A percentile compares a stretch with the other conserved stretches of the same genome.
phyloP scores from a whole-genome alignment of 1,139 yeast species.

The Pichia sp. region DNA sequence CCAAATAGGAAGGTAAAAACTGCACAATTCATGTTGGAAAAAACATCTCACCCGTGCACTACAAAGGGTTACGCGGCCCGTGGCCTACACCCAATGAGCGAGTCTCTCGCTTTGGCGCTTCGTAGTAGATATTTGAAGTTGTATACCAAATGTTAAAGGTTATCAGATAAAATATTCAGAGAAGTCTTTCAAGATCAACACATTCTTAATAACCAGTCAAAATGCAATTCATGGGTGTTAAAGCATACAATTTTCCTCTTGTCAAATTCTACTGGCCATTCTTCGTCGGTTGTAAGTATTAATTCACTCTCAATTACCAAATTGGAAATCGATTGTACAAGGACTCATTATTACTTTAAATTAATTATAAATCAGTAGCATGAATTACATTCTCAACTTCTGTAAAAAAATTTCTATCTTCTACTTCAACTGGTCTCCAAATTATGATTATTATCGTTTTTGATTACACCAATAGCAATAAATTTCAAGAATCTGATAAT shows the following conservation, averaged over 20 bases:
- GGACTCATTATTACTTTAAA: background rate
- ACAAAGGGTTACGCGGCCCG: constrained; percentile 10
- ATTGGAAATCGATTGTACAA: background rate
- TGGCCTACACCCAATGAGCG: background rate
- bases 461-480: too few relatives aligned
- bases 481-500: too few relatives aligned
- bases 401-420: too few relatives aligned
- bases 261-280: constrained; percentile 66
- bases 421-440: too few relatives aligned
- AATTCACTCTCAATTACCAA: background rate
- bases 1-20: background rate
- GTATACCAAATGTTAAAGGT: background rate
- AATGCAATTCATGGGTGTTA: constrained; percentile 30
- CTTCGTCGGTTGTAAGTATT: constrained; percentile 50
- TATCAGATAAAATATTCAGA: too few relatives aligned
- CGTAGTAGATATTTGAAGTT: background rate
- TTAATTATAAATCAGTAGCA: background rate
- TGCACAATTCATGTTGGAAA: background rate
- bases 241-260: constrained; percentile 30
- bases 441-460: too few relatives aligned
- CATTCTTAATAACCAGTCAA: background rate
- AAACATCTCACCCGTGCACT: background rate
- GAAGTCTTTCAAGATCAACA: background rate
- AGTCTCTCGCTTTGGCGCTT: background rate
- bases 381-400: background rate